Evolutionary conservation across 768 basidiomycete species (phyloP), one percentile per base, ranked within the genome.

Genomic region (Suillus sp.): DNA sequence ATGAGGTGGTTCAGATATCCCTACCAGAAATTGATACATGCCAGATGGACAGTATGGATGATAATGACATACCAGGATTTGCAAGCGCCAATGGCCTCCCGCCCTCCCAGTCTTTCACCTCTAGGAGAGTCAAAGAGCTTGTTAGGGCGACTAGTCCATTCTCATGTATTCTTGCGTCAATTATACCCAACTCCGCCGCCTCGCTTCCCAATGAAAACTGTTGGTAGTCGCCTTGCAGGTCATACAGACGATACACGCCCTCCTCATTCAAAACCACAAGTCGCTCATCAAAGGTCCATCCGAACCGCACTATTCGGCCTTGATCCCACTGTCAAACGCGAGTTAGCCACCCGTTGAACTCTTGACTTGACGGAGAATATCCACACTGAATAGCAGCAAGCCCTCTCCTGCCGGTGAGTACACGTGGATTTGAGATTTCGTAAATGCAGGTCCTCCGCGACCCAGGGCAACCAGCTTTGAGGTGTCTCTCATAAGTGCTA

Each of bases 51-150:
- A 61, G n/a, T 30, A 37, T 57, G 35, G 18, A 57, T 20, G 5
- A 40, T 8, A 25, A n/a, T 40, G 38, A 78, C 86, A 68, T 70
- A 93, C 95, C 86, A 70, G 91, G 84, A 72, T 84, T 87, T 27
- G 92, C 90, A 54, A 96, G 74, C 1, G 85, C 81, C 59, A 92
- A 75, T 2, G 93, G 88, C 63, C 91, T 84, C 7, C 78, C 84
- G 16, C 94, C 95, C 48, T 87, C 85, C 94, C 95, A 96, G 3
- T 89, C 93, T 73, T 92, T 92, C 61, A 96, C 88, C 72, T 99
- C 95, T 59, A 96, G 71, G 53, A 96, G 79, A 7, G 84, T 83
- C 67, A 96, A 74, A 10, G 87, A 85, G 4, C 88, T 87, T 0
- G 93, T 92, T 69, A 97, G 69, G 13, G 91, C 93, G 32, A 99